Evolutionary conservation across 2,329 filamentous ascomycete species (phyloP), one percentile per base, ranked within the genome.

Genomic region (Phialemonium atrogriseum): DNA sequence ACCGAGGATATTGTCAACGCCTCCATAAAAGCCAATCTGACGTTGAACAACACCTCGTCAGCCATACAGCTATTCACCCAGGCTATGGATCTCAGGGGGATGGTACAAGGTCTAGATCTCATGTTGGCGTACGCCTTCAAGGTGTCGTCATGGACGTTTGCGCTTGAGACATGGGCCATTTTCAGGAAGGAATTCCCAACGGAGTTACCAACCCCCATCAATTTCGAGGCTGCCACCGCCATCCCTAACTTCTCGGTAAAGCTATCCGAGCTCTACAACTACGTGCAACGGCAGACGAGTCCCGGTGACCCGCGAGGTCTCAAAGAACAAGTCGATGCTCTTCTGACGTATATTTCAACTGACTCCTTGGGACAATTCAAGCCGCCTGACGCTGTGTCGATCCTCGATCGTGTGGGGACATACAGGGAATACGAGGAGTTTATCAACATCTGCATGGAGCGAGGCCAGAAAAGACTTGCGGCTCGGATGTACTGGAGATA

Each of bases 401-500:
- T 74, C 11, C 56, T 74, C 6, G 47, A 49, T 13, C 46, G 56
- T 8, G 52, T 63, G 21, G 42, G 54, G 9, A 58, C 70, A 26
- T 38, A 43, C 2, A 26, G 45, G 0, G 47, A 63, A 7, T 73
- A 66, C 40, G 59, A 68, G 32, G 48, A 56, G 5, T 69, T 66
- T 36, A 48, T 74, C 13, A 42, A 48, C 8, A 32, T 41, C 29
- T 39, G 52, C 41, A 17, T 53, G 36, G 40, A 51, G 40, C 37
- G 43, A 34, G 26, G 46, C 24, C 43, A 56, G 30, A 29, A 38
- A 10, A 44, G 49, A 16, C 46, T 60, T 17, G 52, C 67, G 1
- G 44, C 50, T 0, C 47, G 59, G 3, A 54, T 70, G 8, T 75
- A 74, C 44, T 45, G 49, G 10, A 48, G 56, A 15, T 73, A 69